phyloP scores from a whole-genome alignment of 2,329 filamentous ascomycete genomes.

The Penicillium expansum region DNA sequence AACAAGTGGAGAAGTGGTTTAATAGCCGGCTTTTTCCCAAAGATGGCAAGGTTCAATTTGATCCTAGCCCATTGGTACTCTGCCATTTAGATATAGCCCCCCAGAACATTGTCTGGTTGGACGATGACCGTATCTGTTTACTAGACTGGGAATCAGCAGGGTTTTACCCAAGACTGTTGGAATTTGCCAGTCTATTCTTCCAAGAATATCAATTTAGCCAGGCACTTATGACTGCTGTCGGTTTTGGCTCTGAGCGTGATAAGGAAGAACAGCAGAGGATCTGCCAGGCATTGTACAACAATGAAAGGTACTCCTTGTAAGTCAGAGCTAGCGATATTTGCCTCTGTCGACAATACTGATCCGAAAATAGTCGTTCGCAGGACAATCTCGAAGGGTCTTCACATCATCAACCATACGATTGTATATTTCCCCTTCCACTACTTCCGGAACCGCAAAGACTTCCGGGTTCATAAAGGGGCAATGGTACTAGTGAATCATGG shows the following conservation, averaged over 20 bases:
- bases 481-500: no score
- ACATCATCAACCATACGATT: not conserved
- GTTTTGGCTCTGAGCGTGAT: not conserved
- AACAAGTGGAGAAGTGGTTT: not conserved
- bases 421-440: not conserved
- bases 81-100: not conserved
- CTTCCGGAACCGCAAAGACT: not conserved
- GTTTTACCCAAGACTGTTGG: not conserved
- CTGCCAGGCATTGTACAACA: not conserved
- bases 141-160: not conserved
- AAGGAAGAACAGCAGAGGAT: not conserved
- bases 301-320: not conserved
- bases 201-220: not conserved
- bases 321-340: not conserved
- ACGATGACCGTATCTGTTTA: not conserved
- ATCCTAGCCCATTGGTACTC: not conserved
- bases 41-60: not conserved
- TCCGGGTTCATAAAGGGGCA: not conserved
- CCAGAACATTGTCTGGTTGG: not conserved
- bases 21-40: not conserved
- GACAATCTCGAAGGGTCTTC: not conserved
- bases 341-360: not conserved
- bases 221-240: not conserved
- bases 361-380: not conserved
- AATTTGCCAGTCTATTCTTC: not conserved